phyloP scores from a whole-genome alignment of 331 rosid genomes.

The Arachis monticola region DNA sequence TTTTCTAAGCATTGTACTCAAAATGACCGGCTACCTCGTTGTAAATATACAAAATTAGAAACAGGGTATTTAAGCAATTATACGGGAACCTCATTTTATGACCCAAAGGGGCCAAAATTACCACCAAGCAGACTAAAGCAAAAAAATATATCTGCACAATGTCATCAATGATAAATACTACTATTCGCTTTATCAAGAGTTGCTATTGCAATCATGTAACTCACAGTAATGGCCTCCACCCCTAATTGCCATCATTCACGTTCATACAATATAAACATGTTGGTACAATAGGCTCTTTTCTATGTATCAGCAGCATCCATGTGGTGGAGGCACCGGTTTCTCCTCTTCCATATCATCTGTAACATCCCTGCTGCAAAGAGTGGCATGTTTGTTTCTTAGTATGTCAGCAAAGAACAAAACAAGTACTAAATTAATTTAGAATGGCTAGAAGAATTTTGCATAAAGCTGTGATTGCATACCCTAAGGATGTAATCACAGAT shows the following conservation, averaged over 20 bases:
- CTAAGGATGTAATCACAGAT: not conserved
- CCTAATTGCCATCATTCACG: not conserved
- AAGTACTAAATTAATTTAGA: constrained; percentile 1
- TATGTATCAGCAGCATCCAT: constrained; percentile 33
- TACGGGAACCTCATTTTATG: too few relatives aligned
- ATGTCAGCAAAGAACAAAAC: constrained; percentile 3
- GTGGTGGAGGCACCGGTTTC: constrained; percentile 41
- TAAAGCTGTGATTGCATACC: not conserved
- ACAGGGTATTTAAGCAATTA: too few relatives aligned
- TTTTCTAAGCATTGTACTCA: too few relatives aligned
- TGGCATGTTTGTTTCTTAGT: constrained; percentile 13
- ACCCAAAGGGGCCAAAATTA: not conserved
- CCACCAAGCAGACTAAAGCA: not conserved
- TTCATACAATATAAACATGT: constrained; percentile 17
- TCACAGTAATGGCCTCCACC: constrained; percentile 17
- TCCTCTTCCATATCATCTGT: constrained; percentile 69
- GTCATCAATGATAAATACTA: constrained; percentile 11
- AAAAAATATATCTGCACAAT: constrained; percentile 19
- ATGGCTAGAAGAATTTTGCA: constrained; percentile 14
- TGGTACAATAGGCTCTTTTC: constrained; percentile 25
- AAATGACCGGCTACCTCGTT: too few relatives aligned
- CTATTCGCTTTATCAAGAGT: constrained; percentile 2
- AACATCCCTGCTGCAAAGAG: constrained; percentile 50
- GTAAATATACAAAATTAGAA: too few relatives aligned
- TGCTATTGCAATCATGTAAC: not conserved